A percentile compares a stretch with the other conserved stretches of the same genome.
Conservation (phyloP, 106 monocot genomes). For the Dendrobium catenatum region DNA sequence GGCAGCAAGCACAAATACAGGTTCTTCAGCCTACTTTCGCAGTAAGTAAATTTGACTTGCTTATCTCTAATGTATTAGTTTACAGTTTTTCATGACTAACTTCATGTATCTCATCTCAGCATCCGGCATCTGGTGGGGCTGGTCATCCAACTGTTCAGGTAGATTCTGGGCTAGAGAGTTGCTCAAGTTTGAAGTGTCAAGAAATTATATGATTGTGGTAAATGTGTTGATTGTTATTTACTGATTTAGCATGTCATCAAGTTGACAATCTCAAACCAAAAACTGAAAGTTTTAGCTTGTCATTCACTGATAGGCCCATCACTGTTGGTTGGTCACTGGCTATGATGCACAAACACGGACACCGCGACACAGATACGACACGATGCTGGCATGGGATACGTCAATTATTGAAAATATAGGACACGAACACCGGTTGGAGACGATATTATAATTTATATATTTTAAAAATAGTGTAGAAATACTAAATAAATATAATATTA, state of each 20-base stretch:
- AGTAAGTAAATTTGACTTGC: slow-evolving; percentile 25
- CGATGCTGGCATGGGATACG: no score
- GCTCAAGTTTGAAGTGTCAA: background rate
- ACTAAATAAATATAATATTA: no score
- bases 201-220: background rate
- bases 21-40: slow-evolving; percentile 33
- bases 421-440: no score
- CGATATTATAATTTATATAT: no score
- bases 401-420: no score
- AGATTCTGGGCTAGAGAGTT: slow-evolving; percentile 6
- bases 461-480: no score
- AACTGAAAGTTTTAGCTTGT: background rate
- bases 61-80: background rate
- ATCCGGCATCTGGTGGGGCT: slow-evolving; percentile 38
- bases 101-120: slow-evolving; percentile 19
- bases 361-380: no score
- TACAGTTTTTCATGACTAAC: background rate
- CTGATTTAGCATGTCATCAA: background rate
- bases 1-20: slow-evolving; percentile 63
- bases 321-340: no score
- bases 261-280: background rate
- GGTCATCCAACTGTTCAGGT: slow-evolving; percentile 58
- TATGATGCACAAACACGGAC: no score
- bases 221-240: background rate
- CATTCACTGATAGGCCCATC: background rate